Evolutionary conservation across 371 early-diverging fungal genomes (phyloP).

Genomic region (Neoconidiobolus thromboides): DNA sequence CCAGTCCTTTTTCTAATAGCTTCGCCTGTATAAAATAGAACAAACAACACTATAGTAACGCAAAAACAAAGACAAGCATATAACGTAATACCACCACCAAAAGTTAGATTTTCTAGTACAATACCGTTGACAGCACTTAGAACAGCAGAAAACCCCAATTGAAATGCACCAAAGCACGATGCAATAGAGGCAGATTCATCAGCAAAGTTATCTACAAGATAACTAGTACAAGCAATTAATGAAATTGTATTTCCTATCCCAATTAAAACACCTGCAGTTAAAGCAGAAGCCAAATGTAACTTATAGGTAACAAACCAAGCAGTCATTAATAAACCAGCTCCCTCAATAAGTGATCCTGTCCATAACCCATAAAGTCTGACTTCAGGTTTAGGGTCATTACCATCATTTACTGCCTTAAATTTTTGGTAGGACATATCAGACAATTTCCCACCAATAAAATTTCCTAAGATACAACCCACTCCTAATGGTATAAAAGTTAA

Average conservation of each 20-base stretch:
- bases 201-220: slow-evolving; percentile 3
- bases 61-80: background rate
- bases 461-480: slow-evolving; percentile 23
- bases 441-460: slow-evolving; percentile 18
- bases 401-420: background rate
- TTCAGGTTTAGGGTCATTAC: slow-evolving; percentile 10
- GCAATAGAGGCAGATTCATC: background rate
- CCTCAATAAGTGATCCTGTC: slow-evolving; percentile 18
- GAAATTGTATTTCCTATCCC: background rate
- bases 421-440: slow-evolving; percentile 13
- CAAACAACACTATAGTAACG: no score
- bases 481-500: slow-evolving; percentile 22
- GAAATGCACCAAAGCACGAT: background rate
- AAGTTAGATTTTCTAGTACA: background rate
- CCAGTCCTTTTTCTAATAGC: no score
- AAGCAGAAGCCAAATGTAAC: slow-evolving; percentile 4
- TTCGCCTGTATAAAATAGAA: no score
- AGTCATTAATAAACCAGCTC: slow-evolving; percentile 18
- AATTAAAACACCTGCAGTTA: background rate
- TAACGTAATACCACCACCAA: background rate
- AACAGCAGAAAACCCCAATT: background rate
- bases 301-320: slow-evolving; percentile 20
- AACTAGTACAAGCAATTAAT: background rate
- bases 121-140: background rate
- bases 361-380: slow-evolving; percentile 17